Base-by-base conservation (phyloP, 768 basidiomycete genomes). In the Rhodotorula diobovata region DNA sequence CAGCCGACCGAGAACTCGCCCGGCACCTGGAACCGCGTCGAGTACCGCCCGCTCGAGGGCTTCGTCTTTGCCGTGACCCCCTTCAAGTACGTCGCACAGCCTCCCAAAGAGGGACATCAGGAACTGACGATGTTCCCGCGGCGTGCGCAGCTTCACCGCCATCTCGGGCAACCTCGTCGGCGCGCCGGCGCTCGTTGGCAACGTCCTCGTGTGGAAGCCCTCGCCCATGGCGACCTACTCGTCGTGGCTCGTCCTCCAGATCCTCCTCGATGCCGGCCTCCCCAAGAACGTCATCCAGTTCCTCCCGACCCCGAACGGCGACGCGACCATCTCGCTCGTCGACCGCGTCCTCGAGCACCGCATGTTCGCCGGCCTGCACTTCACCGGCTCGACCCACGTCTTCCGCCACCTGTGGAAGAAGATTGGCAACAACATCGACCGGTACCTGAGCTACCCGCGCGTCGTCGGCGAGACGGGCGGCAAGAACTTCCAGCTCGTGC, bases 381-480 rank as follows among this genome's bases (percentile, higher is more conserved):
- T 98, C 82, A 99, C 96, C 0, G 96, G 96, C 34, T 92, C 90
- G 79, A 98, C 96, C 7, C 85, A 86, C 76, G 87, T 99, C 58
- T 98, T 99, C 87, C 90, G 89, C 82, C 87, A 89, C 79, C 86
- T 98, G 43, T 99, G 96, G 96, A 94, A 93, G 82, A 88, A 95
- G 79, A 95, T 98, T 77, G 90, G 89, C 8, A 78, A 81, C 76
- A 96, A 97, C 82, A 76, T 98, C 58, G 91, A 97, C 79, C 85
- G 83, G 59, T 98, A 98, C 84, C 86, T 83, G 77, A 84, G 87
- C 21, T 98, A 96, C 82, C 96, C 96, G 1, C 85, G 95, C 78
- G 90, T 99, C 73, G 94, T 99, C 14, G 96, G 96, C 37, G 95
- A 98, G 85, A 98, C 95, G 15, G 83, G 92, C 39, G 95, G 96